phyloP scores from a whole-genome alignment of 345 rosid genomes.

The Citrus mangshanensis region DNA sequence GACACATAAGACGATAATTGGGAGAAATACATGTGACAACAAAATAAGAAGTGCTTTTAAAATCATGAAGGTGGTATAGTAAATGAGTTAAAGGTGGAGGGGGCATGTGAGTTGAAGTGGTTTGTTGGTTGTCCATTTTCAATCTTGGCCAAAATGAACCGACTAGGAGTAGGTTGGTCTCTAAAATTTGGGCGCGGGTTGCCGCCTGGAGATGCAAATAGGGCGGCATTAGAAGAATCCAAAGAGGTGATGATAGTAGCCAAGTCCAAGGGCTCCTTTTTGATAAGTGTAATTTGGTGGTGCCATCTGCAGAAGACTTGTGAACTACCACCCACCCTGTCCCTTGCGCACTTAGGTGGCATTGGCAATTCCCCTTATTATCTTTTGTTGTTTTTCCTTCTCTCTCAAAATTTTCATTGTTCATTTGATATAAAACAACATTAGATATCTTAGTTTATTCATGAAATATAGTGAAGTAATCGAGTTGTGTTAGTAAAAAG shows the following conservation, averaged over 20 bases:
- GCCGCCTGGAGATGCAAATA: constrained; percentile 6
- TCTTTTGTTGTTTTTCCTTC: background rate
- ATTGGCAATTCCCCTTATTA: background rate
- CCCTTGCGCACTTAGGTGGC: constrained; percentile 25
- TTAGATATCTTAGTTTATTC: background rate
- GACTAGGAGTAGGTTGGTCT: background rate
- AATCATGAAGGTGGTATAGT: constrained; percentile 13
- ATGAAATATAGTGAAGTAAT: background rate
- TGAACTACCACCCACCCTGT: constrained; percentile 24
- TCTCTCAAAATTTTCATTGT: background rate
- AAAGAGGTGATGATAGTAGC: background rate
- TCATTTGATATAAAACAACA: background rate
- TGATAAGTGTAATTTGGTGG: constrained; percentile 22
- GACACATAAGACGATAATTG: background rate
- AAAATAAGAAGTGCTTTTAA: background rate
- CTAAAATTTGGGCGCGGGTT: constrained; percentile 2
- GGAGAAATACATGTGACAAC: background rate
- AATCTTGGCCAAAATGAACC: constrained; percentile 15
- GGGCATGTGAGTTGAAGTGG: background rate
- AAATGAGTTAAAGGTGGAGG: constrained; percentile 1
- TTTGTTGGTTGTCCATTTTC: constrained; percentile 11
- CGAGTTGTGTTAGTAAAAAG: background rate
- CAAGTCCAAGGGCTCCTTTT: background rate
- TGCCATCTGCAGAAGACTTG: constrained; percentile 22
- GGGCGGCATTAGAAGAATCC: constrained; percentile 18